Percentiles rank a stretch among this genome's conserved stretches.
These are phyloP conservation scores for Edaphochlamys debaryana DNA, from an alignment of 139 green algal species.

Conservation along the genomic window DNA sequence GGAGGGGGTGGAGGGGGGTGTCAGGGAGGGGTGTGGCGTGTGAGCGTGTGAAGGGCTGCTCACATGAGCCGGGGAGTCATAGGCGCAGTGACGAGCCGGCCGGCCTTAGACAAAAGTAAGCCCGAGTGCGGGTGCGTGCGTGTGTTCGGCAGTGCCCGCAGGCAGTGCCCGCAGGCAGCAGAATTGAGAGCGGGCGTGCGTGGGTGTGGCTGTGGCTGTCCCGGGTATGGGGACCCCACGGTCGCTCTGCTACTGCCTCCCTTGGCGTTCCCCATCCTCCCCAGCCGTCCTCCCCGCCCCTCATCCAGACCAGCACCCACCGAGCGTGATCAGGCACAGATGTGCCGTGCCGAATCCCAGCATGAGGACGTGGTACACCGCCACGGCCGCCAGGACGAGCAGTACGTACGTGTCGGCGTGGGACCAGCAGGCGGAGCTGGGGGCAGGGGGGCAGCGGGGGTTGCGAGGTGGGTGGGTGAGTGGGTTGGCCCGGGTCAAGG, in stretches of 20 bases:
- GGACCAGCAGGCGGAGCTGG: neutral
- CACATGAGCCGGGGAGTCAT: too few species aligned
- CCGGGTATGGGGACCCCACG: neutral
- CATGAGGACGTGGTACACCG: conserved; percentile 59
- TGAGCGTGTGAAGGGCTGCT: too few species aligned
- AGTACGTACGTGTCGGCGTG: conserved; percentile 59
- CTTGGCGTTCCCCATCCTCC: neutral
- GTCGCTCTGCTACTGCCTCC: too few species aligned
- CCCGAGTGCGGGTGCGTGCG: too few species aligned
- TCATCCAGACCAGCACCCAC: conserved; percentile 25
- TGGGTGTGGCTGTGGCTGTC: too few species aligned
- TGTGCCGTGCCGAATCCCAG: conserved; percentile 67
- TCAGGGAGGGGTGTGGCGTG: neutral
- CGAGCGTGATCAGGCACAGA: conserved; percentile 49
- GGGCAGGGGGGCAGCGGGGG: too few species aligned
- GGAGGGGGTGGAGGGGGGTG: neutral
- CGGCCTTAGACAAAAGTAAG: too few species aligned
- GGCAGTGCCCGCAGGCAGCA: too few species aligned
- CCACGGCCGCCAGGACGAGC: conserved; percentile 55
- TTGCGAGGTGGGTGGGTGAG: neutral
- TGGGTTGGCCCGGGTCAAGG: neutral
- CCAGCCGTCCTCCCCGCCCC: neutral
- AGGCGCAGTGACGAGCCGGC: neutral
- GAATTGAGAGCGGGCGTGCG: neutral
- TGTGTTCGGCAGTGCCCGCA: too few species aligned